Base-by-base conservation (phyloP, 257 asterid species). In the Linaria vulgaris region DNA sequence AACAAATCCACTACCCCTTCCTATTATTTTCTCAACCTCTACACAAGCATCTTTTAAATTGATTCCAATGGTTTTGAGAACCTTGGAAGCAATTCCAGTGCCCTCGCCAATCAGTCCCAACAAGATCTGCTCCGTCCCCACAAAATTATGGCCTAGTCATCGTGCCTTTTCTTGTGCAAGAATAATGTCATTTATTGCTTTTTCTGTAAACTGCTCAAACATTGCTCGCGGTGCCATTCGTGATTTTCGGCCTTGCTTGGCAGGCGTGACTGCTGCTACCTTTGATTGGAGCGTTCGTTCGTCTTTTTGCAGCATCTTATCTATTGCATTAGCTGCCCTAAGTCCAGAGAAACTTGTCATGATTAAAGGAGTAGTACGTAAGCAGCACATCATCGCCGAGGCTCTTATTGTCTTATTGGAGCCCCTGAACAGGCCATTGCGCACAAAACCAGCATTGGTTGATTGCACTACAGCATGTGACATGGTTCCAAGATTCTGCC, bases 121-220 rank as follows among this genome's bases (percentile, higher is more conserved):
- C 69, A 92, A 69, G 66, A 92, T 89, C 80, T 92, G 99, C 78
- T 92, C 99, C 0, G 99, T 92, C 50, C 99, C 99, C 17, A 92
- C 99, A 59, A 86, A 87, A 73, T 92, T 92, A 69, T 89, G 99
- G 63, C 99, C 99, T 62, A 92, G 95, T 41, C 99, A 69, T 61
- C 99, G 87, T 22, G 99, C 95, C 85, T 92, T 97, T 82, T 92
- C 99, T 69, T 92, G 99, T 7, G 99, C 97, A 74, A 92, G 99
- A 96, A 92, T 92, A 60, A 92, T 87, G 31, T 89, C 99, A 67
- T 92, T 92, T 24, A 92, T 92, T 23, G 99, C 97, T 68, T 92
- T 92, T 71, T 92, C 99, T 0, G 99, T 92, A 76, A 92, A 92
- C 50, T 97, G 96, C 79, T 92, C 99, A 72, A 92, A 92, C 99